phyloP scores from a whole-genome alignment of 2,329 filamentous ascomycete genomes.

The Monilinia vaccinii-corymbosi region DNA sequence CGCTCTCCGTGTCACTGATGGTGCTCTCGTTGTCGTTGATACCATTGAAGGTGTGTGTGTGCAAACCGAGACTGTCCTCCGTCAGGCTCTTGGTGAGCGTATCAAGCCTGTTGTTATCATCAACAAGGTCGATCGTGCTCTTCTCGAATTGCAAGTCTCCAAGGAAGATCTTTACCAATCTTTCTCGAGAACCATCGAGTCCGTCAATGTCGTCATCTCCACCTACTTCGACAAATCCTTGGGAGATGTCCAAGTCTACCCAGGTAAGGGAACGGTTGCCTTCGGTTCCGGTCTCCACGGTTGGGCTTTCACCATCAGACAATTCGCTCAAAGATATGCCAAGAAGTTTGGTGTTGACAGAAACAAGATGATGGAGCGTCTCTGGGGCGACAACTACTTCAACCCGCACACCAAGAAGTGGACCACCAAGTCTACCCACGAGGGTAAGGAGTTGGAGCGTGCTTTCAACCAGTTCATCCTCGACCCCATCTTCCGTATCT shows the following conservation, averaged over 20 bases:
- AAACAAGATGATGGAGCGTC: conserved; percentile 99
- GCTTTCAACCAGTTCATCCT: conserved; percentile 99
- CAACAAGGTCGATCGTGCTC: conserved; percentile 99
- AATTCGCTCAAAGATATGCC: conserved; percentile 91
- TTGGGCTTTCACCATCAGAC: conserved; percentile 98
- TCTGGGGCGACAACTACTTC: conserved; percentile 99
- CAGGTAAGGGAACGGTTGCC: conserved; percentile 92
- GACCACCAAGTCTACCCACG: conserved; percentile 76
- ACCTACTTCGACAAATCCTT: conserved; percentile 97
- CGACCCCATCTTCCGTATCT: conserved; percentile 99
- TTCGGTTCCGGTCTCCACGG: conserved; percentile 99
- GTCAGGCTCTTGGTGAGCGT: conserved; percentile 98
- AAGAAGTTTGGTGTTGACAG: conserved; percentile 99
- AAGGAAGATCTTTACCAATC: conserved; percentile 99
- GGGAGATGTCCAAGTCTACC: conserved; percentile 98
- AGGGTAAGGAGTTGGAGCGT: conserved; percentile 89
- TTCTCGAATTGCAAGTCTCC: conserved; percentile 95
- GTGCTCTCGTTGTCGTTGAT: conserved; percentile 99
- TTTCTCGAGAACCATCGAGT: conserved; percentile 99
- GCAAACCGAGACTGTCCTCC: conserved; percentile 98
- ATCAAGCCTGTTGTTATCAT: conserved; percentile 99
- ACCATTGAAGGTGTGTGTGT: conserved; percentile 99
- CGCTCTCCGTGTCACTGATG: conserved; percentile 98
- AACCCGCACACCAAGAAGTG: conserved; percentile 99
- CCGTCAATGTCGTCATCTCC: conserved; percentile 99